Conservation (phyloP, 2,329 filamentous ascomycete species). For the Talaromyces piceae region DNA sequence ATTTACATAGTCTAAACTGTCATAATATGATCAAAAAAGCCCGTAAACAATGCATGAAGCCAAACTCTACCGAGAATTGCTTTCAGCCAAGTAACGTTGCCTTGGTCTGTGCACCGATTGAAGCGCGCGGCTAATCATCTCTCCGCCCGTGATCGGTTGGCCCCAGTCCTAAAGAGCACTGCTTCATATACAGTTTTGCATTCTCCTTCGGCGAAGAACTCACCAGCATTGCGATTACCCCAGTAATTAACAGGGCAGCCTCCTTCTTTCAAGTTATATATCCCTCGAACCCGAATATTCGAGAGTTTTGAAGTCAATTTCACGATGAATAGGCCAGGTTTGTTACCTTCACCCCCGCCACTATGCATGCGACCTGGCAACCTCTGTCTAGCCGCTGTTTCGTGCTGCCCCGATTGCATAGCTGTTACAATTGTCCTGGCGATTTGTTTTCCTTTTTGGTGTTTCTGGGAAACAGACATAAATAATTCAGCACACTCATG, state of each 20-base stretch:
- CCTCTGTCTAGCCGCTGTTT: neutral
- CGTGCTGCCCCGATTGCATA: neutral
- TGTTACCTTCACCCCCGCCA: constrained; percentile 24
- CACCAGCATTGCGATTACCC: neutral
- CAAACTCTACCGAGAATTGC: neutral
- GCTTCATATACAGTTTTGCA: neutral
- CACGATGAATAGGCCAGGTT: constrained; percentile 46
- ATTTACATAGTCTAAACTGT: no score
- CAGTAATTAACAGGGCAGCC: neutral
- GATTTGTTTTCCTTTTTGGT: neutral
- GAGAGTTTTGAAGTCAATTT: constrained; percentile 11
- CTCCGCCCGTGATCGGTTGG: constrained; percentile 16
- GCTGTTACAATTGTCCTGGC: no score
- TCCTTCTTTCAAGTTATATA: neutral
- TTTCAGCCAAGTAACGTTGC: neutral
- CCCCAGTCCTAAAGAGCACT: constrained; percentile 17
- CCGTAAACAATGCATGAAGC: no score
- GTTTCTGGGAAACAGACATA: neutral
- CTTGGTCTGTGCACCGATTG: constrained; percentile 8
- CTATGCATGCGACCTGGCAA: constrained; percentile 4
- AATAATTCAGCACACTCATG: neutral
- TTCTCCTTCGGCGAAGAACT: neutral
- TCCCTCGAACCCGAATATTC: neutral
- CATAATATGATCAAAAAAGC: no score
- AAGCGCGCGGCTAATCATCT: constrained; percentile 15